phyloP scores from a whole-genome alignment of 2,329 filamentous ascomycete genomes.

The Thelonectria olida region DNA sequence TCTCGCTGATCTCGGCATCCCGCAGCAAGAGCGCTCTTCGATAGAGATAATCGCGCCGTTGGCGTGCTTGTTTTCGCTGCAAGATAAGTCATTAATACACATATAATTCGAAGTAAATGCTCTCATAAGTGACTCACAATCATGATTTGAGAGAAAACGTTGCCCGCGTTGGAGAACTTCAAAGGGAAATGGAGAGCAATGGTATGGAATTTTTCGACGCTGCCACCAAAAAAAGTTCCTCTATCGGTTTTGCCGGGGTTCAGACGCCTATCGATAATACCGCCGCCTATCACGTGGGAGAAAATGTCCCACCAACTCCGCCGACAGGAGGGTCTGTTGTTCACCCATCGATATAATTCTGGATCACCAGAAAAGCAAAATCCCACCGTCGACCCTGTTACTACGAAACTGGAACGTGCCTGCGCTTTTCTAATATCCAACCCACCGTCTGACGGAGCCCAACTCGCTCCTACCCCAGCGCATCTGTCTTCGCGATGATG shows the following conservation, averaged over 20 bases:
- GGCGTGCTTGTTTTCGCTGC: slow-evolving; percentile 53
- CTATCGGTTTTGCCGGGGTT: slow-evolving; percentile 41
- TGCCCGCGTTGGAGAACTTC: slow-evolving; percentile 7
- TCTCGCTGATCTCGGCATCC: slow-evolving; percentile 92
- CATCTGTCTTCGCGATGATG: slow-evolving; percentile 49
- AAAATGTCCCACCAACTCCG: slow-evolving; percentile 51
- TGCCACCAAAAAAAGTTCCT: slow-evolving; percentile 39
- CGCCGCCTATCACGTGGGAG: slow-evolving; percentile 52
- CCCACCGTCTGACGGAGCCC: slow-evolving; percentile 21
- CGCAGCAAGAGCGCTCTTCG: slow-evolving; percentile 85
- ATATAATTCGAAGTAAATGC: not conserved
- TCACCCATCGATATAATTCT: slow-evolving; percentile 41
- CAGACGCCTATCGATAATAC: slow-evolving; percentile 41
- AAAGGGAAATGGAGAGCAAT: not conserved
- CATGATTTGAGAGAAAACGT: slow-evolving; percentile 32
- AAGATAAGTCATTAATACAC: slow-evolving; percentile 29
- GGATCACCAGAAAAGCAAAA: slow-evolving; percentile 39
- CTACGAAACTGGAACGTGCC: slow-evolving; percentile 18
- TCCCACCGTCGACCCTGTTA: slow-evolving; percentile 26
- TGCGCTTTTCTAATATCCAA: slow-evolving; percentile 7
- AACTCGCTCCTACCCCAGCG: slow-evolving; percentile 28
- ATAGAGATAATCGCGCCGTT: slow-evolving; percentile 74
- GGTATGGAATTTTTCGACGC: slow-evolving; percentile 14
- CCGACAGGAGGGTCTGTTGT: slow-evolving; percentile 35
- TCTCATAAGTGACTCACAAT: slow-evolving; percentile 42